These are phyloP conservation scores for Fusarium buxicola DNA, from an alignment of 2,329 filamentous ascomycete genomes.

Conservation along the genomic window DNA sequence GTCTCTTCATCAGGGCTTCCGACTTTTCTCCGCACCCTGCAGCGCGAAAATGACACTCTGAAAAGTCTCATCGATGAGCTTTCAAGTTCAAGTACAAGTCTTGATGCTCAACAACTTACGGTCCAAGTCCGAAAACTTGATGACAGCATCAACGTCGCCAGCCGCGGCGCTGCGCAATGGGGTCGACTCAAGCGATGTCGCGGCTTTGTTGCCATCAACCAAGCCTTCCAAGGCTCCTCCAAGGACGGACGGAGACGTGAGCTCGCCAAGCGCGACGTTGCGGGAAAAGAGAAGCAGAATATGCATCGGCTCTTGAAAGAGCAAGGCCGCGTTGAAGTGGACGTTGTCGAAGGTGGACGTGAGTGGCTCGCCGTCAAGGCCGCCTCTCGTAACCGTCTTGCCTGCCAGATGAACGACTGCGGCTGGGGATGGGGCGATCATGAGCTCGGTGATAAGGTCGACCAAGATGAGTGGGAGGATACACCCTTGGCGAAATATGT, in stretches of 20 bases:
- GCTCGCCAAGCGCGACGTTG: slow-evolving; percentile 37
- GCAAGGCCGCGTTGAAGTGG: slow-evolving; percentile 50
- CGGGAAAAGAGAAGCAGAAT: slow-evolving; percentile 44
- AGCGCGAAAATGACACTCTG: slow-evolving; percentile 27
- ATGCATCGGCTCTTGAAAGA: slow-evolving; percentile 50
- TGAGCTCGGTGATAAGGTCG: slow-evolving; percentile 46
- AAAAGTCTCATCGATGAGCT: slow-evolving; percentile 18
- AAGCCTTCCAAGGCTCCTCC: slow-evolving; percentile 50
- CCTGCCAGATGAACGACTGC: slow-evolving; percentile 55
- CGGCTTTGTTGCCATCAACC: slow-evolving; percentile 48
- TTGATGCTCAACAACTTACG: slow-evolving; percentile 18
- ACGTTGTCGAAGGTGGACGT: slow-evolving; percentile 51
- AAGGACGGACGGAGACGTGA: slow-evolving; percentile 42
- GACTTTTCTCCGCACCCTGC: slow-evolving; percentile 24
- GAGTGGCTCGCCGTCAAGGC: slow-evolving; percentile 52
- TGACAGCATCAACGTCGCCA: slow-evolving; percentile 37
- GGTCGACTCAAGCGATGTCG: slow-evolving; percentile 49
- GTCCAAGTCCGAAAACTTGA: slow-evolving; percentile 40
- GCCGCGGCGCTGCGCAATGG: slow-evolving; percentile 47
- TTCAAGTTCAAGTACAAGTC: slow-evolving; percentile 8
- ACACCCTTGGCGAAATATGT: slow-evolving; percentile 49
- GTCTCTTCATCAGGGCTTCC: slow-evolving; percentile 28
- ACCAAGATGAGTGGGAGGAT: slow-evolving; percentile 52
- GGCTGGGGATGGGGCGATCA: slow-evolving; percentile 57
- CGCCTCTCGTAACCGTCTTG: slow-evolving; percentile 49